Percentiles rank a stretch among this genome's conserved stretches.
Evolutionary conservation across 805 yeast genomes (phyloP).

Genomic region (Teunomyces tritomae): DNA sequence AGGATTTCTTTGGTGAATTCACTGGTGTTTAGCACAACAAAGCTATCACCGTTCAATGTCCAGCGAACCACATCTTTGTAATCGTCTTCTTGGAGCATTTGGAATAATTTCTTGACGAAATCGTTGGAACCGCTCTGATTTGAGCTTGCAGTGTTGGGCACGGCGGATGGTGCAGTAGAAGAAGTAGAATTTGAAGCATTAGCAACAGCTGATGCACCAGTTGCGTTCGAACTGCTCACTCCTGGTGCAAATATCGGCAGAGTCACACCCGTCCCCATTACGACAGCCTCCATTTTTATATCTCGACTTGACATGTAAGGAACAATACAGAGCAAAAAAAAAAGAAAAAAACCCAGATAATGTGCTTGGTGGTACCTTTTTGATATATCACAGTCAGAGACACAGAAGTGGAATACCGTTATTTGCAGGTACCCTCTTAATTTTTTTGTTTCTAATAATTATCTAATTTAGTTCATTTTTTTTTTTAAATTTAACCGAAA

Average conservation of each 20-base stretch:
- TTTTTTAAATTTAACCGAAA: background rate
- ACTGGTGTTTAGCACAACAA: constrained; percentile 85
- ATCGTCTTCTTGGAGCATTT: constrained; percentile 81
- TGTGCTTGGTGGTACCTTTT: background rate
- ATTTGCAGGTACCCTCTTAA: background rate
- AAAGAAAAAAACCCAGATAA: background rate
- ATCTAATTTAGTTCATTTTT: background rate
- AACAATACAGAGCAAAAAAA: too few relatives aligned
- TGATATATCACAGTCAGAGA: background rate
- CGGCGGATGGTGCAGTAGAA: background rate
- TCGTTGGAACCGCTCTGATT: constrained; percentile 61
- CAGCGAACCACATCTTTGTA: constrained; percentile 77
- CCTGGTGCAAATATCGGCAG: background rate
- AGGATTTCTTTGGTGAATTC: constrained; percentile 85
- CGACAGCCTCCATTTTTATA: background rate
- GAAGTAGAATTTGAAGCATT: background rate
- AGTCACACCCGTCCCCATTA: background rate
- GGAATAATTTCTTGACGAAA: constrained; percentile 73
- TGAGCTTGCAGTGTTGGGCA: constrained; percentile 18
- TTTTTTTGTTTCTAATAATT: background rate
- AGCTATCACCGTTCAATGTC: constrained; percentile 82
- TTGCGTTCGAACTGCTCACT: too few relatives aligned
- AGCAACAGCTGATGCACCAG: background rate
- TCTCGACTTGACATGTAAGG: background rate
- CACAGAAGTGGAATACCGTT: background rate